A percentile compares a stretch with the other conserved stretches of the same genome.
These are phyloP conservation scores for Rhododendron mucronatum DNA, from an alignment of 148 eudicot genomes.

Conservation along the genomic window DNA sequence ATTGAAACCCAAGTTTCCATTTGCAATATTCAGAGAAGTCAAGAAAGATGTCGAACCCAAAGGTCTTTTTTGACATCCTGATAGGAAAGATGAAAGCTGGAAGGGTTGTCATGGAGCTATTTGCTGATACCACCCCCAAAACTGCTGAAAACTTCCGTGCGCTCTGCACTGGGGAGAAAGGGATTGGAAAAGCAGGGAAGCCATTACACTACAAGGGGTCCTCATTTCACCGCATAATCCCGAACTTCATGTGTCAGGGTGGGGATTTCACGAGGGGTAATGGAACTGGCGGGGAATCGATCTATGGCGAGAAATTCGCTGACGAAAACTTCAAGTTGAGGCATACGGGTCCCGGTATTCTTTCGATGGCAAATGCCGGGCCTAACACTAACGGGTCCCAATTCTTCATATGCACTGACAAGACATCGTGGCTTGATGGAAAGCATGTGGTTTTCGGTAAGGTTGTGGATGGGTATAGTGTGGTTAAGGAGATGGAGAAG, in stretches of 20 bases:
- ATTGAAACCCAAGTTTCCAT: not conserved
- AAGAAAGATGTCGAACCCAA: constrained; percentile 57
- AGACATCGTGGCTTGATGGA: constrained; percentile 55
- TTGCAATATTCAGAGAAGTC: constrained; percentile 4
- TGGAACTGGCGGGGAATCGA: constrained; percentile 88
- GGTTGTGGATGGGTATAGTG: constrained; percentile 56
- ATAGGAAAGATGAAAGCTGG: constrained; percentile 62
- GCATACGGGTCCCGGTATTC: constrained; percentile 40
- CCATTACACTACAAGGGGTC: constrained; percentile 89
- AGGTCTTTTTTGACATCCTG: constrained; percentile 79
- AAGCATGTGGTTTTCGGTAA: constrained; percentile 64
- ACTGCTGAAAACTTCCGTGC: constrained; percentile 89
- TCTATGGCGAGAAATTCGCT: constrained; percentile 61
- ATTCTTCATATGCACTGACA: constrained; percentile 47
- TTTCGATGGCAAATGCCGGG: constrained; percentile 64
- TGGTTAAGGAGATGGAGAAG: constrained; percentile 59
- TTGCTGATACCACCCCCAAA: constrained; percentile 59
- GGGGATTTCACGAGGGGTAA: constrained; percentile 88
- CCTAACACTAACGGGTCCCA: constrained; percentile 50
- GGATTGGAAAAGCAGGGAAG: constrained; percentile 61
- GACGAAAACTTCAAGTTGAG: constrained; percentile 72
- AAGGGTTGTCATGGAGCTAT: constrained; percentile 72
- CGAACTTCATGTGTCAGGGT: constrained; percentile 88
- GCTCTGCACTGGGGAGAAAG: constrained; percentile 90
- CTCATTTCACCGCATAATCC: constrained; percentile 70